Base-by-base conservation (phyloP, 2,329 filamentous ascomycete genomes). In the Aspergillus brasiliensis region DNA sequence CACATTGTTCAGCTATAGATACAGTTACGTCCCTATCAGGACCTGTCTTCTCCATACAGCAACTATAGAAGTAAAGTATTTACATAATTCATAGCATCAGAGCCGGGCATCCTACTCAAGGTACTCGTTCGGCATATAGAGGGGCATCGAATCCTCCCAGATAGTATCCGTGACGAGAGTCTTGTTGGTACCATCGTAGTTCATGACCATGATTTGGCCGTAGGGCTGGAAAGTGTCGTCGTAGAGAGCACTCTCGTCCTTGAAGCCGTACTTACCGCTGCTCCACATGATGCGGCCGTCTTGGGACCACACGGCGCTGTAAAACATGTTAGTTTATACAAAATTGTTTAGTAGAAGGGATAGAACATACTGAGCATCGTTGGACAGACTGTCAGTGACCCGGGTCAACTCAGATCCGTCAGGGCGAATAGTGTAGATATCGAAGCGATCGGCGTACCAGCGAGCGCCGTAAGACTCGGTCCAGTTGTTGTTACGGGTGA, bases 141-240 rank as follows among this genome's bases (percentile, higher is more conserved):
- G 7, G 2, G 71, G 69, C 70, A 72, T 74, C 0, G 70, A 71
- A 44, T 74, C 71, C 59, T 73, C 72, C 71, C 72, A 73, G 6
- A 72, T 69, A 3, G 65, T 67, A 53, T 74, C 65, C 1, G 69
- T 73, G 17, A 73, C 44, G 4, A 69, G 25, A 17, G 49, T 52
- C 60, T 71, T 73, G 51, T 74, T 73, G 4, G 65, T 68, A 0
- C 80, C 79, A 68, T 80, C 77, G 5, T 69, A 68, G 58, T 81
- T 68, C 78, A 80, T 80, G n/a, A 76, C 59, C 51, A 78, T 70
- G 47, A 81, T 77, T 69, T 80, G 77, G 0, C 78, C 78, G 47
- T 80, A 80, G 0, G 77, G 79, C 67, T 81, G 76, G 64, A 80
- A 81, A 1, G 78, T 80, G 37, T 78, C 61, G 54, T 81, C 78